phyloP scores from a whole-genome alignment of 371 early-diverging fungal species.

The Ordospora pajunii region DNA sequence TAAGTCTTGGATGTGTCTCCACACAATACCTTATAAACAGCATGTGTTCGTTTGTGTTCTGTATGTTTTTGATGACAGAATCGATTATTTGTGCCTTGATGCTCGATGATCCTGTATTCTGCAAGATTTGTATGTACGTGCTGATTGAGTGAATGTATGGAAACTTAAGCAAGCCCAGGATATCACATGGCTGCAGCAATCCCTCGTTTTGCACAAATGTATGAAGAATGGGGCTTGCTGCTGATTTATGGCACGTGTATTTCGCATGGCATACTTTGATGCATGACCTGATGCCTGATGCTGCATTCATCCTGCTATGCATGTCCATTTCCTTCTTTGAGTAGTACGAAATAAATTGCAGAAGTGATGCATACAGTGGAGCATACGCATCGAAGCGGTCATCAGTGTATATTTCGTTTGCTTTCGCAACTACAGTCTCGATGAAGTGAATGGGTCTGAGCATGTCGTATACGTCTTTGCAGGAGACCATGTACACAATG shows the following conservation, averaged over 20 bases:
- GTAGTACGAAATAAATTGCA: not conserved
- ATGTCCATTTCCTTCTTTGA: not conserved
- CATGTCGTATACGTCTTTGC: not conserved
- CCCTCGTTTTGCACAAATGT: not conserved
- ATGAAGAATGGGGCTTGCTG: not conserved
- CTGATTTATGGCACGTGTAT: not conserved
- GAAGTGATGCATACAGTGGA: not conserved
- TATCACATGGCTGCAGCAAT: not conserved
- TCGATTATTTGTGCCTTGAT: conserved; percentile 1
- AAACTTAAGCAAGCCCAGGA: not conserved
- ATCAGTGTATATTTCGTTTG: not conserved
- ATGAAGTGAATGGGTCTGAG: not conserved
- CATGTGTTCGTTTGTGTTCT: not conserved
- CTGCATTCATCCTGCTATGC: not conserved
- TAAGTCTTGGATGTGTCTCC: not conserved
- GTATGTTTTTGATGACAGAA: not conserved
- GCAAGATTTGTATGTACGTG: not conserved
- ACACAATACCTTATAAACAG: conserved; percentile 5
- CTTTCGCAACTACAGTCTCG: not conserved
- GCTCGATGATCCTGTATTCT: not conserved
- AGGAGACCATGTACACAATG: not conserved
- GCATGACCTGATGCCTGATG: not conserved
- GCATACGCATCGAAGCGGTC: not conserved
- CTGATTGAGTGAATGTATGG: not conserved
- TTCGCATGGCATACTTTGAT: no score